Conservation (phyloP, 768 basidiomycete species). For the Phylloporus rhodoxanthus region DNA sequence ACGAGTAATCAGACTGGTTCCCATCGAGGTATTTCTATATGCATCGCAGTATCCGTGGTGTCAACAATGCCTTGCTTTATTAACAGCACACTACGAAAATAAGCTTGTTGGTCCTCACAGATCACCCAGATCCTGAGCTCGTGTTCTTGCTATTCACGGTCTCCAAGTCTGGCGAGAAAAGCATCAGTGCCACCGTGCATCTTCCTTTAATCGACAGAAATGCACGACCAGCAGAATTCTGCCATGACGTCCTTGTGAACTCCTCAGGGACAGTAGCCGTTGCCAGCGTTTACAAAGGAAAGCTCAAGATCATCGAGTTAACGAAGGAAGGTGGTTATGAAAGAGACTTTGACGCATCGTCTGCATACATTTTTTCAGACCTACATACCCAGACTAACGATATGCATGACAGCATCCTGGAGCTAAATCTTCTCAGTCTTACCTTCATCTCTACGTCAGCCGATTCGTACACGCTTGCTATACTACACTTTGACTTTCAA, state of each 20-base stretch:
- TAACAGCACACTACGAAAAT: constrained; percentile 31
- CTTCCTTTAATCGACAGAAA: constrained; percentile 52
- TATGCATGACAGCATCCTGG: constrained; percentile 43
- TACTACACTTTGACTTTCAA: constrained; percentile 62
- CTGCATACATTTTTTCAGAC: constrained; percentile 25
- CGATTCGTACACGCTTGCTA: constrained; percentile 50
- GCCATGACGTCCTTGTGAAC: constrained; percentile 62
- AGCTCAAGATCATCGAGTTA: constrained; percentile 58
- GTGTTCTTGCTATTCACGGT: constrained; percentile 53
- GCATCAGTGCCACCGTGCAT: constrained; percentile 38
- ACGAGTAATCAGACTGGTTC: constrained; percentile 49
- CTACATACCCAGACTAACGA: constrained; percentile 1
- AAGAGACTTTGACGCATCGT: constrained; percentile 63
- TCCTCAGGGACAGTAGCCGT: constrained; percentile 55
- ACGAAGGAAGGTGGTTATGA: constrained; percentile 45
- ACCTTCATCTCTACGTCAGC: constrained; percentile 46
- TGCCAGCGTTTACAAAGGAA: constrained; percentile 63
- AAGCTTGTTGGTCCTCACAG: constrained; percentile 59
- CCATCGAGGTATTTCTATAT: constrained; percentile 42
- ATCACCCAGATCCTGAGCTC: constrained; percentile 72
- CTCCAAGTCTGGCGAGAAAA: constrained; percentile 26
- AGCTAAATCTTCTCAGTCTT: constrained; percentile 63
- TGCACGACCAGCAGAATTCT: constrained; percentile 64
- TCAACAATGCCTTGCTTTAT: constrained; percentile 6
- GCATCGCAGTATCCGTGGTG: not conserved